phyloP scores from a whole-genome alignment of 257 asterid genomes.

The Nyctanthes arbortristis region DNA sequence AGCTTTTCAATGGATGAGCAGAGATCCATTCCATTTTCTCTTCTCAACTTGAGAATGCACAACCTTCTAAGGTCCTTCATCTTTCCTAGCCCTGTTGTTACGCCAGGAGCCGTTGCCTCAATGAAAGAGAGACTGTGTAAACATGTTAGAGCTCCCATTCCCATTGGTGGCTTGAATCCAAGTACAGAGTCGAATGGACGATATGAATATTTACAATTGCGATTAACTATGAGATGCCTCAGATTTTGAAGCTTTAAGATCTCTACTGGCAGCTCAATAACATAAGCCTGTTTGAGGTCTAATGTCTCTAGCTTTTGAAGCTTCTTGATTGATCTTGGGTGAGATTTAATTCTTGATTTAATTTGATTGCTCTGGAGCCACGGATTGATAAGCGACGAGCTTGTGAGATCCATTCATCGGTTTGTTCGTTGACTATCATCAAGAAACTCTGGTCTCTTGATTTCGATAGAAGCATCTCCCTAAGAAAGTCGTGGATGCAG shows the following conservation, averaged over 20 bases:
- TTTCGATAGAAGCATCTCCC: conserved; percentile 21
- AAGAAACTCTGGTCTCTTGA: conserved; percentile 17
- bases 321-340: conserved; percentile 22
- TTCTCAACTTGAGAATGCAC: conserved; percentile 21
- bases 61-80: conserved; percentile 23
- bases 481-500: conserved; percentile 22
- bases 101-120: conserved; percentile 18
- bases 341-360: not conserved
- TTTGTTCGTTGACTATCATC: not conserved
- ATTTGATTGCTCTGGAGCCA: not conserved
- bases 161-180: conserved; percentile 19
- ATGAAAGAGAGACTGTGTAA: conserved; percentile 20
- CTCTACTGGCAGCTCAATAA: conserved; percentile 33
- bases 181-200: conserved; percentile 2
- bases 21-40: conserved; percentile 15
- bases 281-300: conserved; percentile 24
- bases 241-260: conserved; percentile 28
- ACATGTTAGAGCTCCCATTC: conserved; percentile 22
- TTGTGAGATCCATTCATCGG: not conserved
- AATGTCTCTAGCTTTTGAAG: conserved; percentile 32
- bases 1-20: conserved; percentile 24
- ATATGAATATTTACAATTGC: not conserved
- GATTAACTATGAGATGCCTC: conserved; percentile 23
- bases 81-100: conserved; percentile 15
- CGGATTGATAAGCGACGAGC: conserved; percentile 29